Conservation (phyloP, 2,329 filamentous ascomycete species). For the Drechslerella stenobrocha region DNA sequence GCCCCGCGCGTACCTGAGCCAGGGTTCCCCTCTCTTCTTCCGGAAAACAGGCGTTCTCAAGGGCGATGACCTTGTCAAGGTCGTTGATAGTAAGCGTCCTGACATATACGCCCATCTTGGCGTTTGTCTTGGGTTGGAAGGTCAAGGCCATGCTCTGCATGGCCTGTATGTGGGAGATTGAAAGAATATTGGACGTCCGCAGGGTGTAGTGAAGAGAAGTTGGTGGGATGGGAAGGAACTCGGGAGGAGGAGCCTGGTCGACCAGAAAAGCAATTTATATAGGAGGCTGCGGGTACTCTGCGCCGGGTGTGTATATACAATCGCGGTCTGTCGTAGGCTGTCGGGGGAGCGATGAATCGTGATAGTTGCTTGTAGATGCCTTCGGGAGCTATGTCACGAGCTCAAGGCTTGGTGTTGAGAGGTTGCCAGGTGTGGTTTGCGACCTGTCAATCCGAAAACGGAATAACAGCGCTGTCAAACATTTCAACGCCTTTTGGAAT, state of each 20-base stretch:
- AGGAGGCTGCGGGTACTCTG: neutral
- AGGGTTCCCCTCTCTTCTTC: constrained; percentile 30
- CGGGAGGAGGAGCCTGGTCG: neutral
- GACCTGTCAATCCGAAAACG: constrained; percentile 10
- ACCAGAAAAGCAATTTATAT: neutral
- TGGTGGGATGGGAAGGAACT: neutral
- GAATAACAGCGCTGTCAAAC: neutral
- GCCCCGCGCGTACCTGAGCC: constrained; percentile 25
- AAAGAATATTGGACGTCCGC: constrained; percentile 28
- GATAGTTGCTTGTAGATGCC: constrained; percentile 23
- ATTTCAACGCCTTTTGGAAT: constrained; percentile 33
- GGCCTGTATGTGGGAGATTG: constrained; percentile 35
- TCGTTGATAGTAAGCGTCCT: constrained; percentile 42
- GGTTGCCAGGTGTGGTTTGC: constrained; percentile 20
- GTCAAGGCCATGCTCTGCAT: constrained; percentile 48
- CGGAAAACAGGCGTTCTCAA: constrained; percentile 38
- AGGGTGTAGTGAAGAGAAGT: neutral
- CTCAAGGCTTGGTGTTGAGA: constrained; percentile 34
- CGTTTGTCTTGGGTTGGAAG: constrained; percentile 34
- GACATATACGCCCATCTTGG: constrained; percentile 38
- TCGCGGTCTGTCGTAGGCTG: neutral
- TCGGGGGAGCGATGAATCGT: neutral
- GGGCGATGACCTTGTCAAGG: constrained; percentile 40
- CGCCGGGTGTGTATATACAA: neutral
- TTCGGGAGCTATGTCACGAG: constrained; percentile 44